Conservation (phyloP, 163 green algal genomes). For the Scenedesmus sp. region DNA sequence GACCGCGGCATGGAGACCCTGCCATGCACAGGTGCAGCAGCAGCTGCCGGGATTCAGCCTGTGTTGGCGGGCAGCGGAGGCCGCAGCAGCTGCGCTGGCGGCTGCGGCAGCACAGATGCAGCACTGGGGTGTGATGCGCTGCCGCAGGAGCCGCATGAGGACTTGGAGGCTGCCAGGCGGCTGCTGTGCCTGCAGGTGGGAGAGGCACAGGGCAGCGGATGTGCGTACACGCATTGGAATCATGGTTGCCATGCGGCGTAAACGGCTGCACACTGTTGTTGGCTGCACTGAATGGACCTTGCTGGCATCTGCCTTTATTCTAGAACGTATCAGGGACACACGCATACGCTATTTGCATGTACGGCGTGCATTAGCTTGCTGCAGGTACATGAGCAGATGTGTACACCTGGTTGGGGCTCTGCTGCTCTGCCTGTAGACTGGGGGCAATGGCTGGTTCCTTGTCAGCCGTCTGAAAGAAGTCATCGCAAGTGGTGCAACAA, state of each 20-base stretch:
- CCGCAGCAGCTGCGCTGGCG: background rate
- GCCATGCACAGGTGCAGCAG: background rate
- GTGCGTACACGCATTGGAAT: too few relatives aligned
- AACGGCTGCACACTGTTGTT: too few relatives aligned
- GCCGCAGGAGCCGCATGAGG: background rate
- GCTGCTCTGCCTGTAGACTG: conserved; percentile 35
- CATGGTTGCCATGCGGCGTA: too few relatives aligned
- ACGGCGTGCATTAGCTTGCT: too few relatives aligned
- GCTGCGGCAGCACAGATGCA: background rate
- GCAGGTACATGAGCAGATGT: too few relatives aligned
- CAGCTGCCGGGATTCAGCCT: background rate
- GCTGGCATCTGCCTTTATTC: too few relatives aligned
- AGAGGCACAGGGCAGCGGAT: too few relatives aligned
- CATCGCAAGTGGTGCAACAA: background rate
- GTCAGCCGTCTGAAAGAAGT: conserved; percentile 33
- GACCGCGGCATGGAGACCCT: background rate
- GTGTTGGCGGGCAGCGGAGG: background rate
- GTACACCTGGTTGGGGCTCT: background rate
- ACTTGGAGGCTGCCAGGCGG: conserved; percentile 22
- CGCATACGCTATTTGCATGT: too few relatives aligned
- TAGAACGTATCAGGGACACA: too few relatives aligned
- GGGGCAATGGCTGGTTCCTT: conserved; percentile 53
- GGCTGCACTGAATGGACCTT: too few relatives aligned
- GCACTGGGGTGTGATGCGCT: background rate
- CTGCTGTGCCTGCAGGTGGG: conserved; percentile 49